Percentiles rank a stretch among this genome's conserved stretches.
Conservation (phyloP, 2,329 filamentous ascomycete species). For the Camillea tinctor region DNA sequence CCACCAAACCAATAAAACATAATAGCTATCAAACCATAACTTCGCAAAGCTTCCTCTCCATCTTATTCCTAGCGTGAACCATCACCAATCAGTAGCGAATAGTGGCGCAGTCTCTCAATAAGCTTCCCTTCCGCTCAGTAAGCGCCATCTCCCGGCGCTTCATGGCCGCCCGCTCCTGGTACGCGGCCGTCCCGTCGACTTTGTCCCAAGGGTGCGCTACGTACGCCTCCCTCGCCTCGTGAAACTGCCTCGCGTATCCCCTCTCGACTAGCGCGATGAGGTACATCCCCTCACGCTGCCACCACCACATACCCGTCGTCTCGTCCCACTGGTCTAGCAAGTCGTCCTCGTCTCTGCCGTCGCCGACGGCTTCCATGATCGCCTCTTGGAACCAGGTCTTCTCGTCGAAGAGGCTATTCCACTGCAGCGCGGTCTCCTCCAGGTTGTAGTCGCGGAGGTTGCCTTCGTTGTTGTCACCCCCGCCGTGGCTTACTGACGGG, state of each 20-base stretch:
- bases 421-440: too few relatives aligned
- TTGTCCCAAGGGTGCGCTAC: conserved; percentile 9
- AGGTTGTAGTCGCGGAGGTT: too few relatives aligned
- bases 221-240: conserved; percentile 5
- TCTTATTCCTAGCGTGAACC: too few relatives aligned
- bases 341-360: neutral
- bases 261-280: neutral
- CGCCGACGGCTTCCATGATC: too few relatives aligned
- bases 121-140: neutral
- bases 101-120: neutral
- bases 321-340: conserved; percentile 8
- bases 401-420: too few relatives aligned
- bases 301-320: conserved; percentile 6
- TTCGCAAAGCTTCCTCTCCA: too few relatives aligned
- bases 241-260: conserved; percentile 5
- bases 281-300: conserved; percentile 17
- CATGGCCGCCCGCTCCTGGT: neutral
- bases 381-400: too few relatives aligned
- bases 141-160: neutral
- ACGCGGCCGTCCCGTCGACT: neutral
- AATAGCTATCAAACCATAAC: too few relatives aligned
- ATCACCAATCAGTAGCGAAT: neutral
- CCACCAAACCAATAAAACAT: too few relatives aligned
- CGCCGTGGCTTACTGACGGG: neutral
- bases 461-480: neutral